Evolutionary conservation across 345 rosid species (phyloP), one percentile per base, ranked within the genome.

Genomic region (Psidium friedrichsthalianum): DNA sequence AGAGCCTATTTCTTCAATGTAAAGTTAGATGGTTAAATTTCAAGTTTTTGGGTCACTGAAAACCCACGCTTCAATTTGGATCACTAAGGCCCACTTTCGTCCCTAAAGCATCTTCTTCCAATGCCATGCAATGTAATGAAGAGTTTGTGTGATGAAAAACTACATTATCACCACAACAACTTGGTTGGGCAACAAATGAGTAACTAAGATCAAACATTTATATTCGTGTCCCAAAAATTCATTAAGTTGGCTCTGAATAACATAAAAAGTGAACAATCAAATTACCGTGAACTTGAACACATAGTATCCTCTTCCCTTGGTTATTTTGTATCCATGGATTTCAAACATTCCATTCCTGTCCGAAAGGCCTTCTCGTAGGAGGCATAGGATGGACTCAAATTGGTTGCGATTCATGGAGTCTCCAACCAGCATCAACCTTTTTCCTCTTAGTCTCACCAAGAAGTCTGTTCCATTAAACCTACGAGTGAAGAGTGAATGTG

Each of bases 401-500:
- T 95, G 96, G 91, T 97, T 95, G 44, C 98, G 93, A 85, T 95
- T 97, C 98, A 97, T 92, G 81, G 99, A 97, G 85, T 97, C 99
- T 56, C 99, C 99, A 88, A 97, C 96, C 87, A 97, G 90, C 96
- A 95, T 90, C 87, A 95, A 89, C 87, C 91, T 93, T 89, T 97
- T 96, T 82, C 98, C 98, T 88, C 95, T 88, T 74, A 97, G 88
- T 88, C 94, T 95, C 89, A 83, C 92, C 94, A 97, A 93, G 91
- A 96, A 95, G 92, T 97, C 98, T 90, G 98, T 91, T 82, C 96
- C 98, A 92, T 97, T 97, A 88, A 97, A 95, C 98, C 99, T 95
- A 88, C 88, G 83, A 90, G 87, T 86, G 87, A 87, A 92, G 91
- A 85, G 86, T 85, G 82, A 87, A 84, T 55, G 86, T 86, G 80